Evolutionary conservation across 2,329 filamentous ascomycete species (phyloP).

Genomic region (Blastomyces parvus): DNA sequence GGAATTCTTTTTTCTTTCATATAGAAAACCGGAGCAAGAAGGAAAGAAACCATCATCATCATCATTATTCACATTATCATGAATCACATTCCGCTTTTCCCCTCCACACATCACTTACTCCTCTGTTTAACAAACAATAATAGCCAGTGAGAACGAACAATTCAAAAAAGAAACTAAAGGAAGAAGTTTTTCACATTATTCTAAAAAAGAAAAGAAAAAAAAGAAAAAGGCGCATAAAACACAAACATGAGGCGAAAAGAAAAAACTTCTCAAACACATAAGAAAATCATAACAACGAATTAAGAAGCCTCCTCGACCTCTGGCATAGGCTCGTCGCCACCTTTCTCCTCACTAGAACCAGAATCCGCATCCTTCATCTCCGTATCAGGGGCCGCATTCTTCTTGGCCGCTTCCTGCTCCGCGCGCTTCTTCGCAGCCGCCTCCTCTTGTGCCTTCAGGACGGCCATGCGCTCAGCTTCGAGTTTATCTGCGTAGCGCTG

Average conservation of each 20-base stretch:
- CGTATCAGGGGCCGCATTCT: conserved; percentile 36
- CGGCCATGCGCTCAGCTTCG: conserved; percentile 71
- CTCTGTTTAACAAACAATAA: neutral
- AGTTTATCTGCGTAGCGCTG: conserved; percentile 94
- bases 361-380: conserved; percentile 54
- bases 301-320: conserved; percentile 4
- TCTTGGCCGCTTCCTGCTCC: conserved; percentile 56
- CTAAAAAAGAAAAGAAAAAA: neutral
- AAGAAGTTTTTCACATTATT: neutral
- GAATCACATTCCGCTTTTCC: neutral
- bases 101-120: neutral
- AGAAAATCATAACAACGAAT: neutral
- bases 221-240: neutral
- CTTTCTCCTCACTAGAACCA: neutral
- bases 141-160: neutral
- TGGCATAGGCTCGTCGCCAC: conserved; percentile 1
- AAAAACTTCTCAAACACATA: neutral
- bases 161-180: neutral
- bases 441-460: conserved; percentile 57
- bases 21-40: too few species aligned
- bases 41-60: neutral
- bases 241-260: neutral
- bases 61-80: neutral
- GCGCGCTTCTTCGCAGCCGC: conserved; percentile 52
- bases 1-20: too few species aligned